Evolutionary conservation across 208 protist species (phyloP).

Genomic region (Crithidia brevicula): DNA sequence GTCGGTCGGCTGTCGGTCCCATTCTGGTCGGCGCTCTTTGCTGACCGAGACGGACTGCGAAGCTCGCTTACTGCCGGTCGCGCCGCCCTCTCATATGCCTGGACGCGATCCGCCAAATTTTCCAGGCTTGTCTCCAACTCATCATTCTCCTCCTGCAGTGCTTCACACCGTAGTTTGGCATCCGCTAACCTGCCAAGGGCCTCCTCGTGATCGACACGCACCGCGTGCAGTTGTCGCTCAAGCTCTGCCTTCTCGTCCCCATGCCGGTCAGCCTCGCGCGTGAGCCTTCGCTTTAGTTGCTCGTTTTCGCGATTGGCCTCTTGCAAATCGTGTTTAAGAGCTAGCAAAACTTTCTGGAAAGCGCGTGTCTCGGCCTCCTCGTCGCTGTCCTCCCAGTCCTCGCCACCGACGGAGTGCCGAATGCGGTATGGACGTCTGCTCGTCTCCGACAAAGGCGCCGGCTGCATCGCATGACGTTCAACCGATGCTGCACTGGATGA

Average conservation of each 20-base stretch:
- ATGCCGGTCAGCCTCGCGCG: conserved; percentile 5
- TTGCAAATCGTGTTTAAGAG: conserved; percentile 8
- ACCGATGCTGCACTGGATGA: background rate
- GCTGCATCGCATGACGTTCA: background rate
- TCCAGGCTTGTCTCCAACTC: background rate
- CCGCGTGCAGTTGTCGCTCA: conserved; percentile 17
- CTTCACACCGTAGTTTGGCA: conserved; percentile 18
- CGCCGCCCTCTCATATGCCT: background rate
- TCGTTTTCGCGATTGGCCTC: conserved; percentile 5
- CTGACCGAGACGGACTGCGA: too few relatives aligned
- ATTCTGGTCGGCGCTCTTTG: too few relatives aligned
- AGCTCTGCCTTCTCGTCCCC: conserved; percentile 14
- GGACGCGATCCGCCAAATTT: background rate
- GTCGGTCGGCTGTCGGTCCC: too few relatives aligned
- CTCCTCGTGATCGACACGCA: conserved; percentile 12
- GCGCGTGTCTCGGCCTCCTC: conserved; percentile 10
- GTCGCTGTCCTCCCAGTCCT: background rate
- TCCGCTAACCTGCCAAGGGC: background rate
- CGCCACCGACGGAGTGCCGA: background rate
- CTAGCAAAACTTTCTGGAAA: background rate
- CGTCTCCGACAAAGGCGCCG: background rate
- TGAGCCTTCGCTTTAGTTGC: conserved; percentile 1
- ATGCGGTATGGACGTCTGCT: background rate
- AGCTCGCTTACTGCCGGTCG: too few relatives aligned
- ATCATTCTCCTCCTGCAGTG: conserved; percentile 16